These are phyloP conservation scores for Trypanosoma cruzi DNA, from an alignment of 208 protist genomes.

Conservation along the genomic window DNA sequence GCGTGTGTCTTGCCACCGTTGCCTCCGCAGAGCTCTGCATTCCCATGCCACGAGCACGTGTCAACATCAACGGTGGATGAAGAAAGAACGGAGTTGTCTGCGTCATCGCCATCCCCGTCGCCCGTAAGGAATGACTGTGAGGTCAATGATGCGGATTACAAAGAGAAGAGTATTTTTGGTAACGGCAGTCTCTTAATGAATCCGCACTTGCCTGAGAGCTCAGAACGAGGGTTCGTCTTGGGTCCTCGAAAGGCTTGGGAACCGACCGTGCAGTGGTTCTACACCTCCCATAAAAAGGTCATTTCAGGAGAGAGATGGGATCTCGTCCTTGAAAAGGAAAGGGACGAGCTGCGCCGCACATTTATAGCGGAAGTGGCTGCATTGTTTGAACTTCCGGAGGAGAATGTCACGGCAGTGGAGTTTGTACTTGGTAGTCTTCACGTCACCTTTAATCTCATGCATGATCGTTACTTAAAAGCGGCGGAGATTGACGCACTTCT, in stretches of 20 bases:
- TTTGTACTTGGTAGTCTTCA: conserved; percentile 40
- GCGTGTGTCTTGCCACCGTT: background rate
- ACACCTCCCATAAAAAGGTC: conserved; percentile 39
- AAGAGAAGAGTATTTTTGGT: background rate
- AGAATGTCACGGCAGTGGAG: conserved; percentile 33
- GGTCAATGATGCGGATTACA: background rate
- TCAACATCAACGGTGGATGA: background rate
- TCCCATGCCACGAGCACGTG: background rate
- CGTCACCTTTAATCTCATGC: conserved; percentile 32
- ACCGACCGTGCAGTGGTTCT: conserved; percentile 8
- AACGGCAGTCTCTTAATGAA: background rate
- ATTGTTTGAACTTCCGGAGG: conserved; percentile 41
- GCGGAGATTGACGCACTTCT: conserved; percentile 35
- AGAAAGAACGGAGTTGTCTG: background rate
- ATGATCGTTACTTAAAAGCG: conserved; percentile 39
- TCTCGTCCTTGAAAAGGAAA: conserved; percentile 27
- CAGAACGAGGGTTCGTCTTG: background rate
- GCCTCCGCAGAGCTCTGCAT: background rate
- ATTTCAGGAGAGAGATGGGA: conserved; percentile 46
- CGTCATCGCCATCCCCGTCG: background rate
- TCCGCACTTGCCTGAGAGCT: background rate
- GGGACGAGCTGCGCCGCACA: conserved; percentile 35
- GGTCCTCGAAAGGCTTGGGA: background rate
- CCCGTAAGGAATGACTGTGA: background rate
- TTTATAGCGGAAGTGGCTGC: conserved; percentile 36